Percentiles rank a stretch among this genome's conserved stretches.
Evolutionary conservation across 768 basidiomycete species (phyloP).

Genomic region (Tricholoma matsutake): DNA sequence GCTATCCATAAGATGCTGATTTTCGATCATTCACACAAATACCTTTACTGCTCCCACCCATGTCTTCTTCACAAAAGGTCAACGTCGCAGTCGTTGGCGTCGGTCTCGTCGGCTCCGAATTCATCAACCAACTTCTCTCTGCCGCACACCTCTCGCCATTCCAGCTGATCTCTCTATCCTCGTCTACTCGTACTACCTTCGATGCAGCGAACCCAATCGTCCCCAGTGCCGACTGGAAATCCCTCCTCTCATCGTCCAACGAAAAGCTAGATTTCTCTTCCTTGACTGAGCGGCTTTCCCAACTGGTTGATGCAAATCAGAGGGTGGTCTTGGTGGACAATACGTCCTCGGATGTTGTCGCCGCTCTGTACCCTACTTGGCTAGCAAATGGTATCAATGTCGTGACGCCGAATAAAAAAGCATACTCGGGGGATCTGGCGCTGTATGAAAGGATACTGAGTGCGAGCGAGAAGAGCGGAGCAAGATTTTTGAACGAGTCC

Average conservation of each 20-base stretch:
- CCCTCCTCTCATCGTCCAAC: conserved; percentile 32
- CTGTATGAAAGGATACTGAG: conserved; percentile 69
- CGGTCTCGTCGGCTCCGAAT: conserved; percentile 88
- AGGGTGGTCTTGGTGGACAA: conserved; percentile 83
- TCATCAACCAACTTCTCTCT: conserved; percentile 76
- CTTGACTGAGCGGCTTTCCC: conserved; percentile 44
- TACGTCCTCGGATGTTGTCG: conserved; percentile 82
- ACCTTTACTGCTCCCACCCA: conserved; percentile 10
- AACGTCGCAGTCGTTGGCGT: conserved; percentile 84
- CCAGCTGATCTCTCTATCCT: conserved; percentile 65
- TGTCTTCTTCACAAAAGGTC: conserved; percentile 22
- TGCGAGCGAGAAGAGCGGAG: conserved; percentile 55
- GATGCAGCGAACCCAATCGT: conserved; percentile 41
- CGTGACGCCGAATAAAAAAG: conserved; percentile 98
- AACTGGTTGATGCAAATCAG: conserved; percentile 43
- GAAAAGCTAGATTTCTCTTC: conserved; percentile 48
- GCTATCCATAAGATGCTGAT: not conserved
- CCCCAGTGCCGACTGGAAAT: conserved; percentile 35
- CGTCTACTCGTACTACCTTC: conserved; percentile 61
- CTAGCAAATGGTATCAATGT: conserved; percentile 77
- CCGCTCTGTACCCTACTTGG: conserved; percentile 77
- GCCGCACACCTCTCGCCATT: conserved; percentile 53
- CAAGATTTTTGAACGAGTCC: conserved; percentile 79
- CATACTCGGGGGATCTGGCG: conserved; percentile 67
- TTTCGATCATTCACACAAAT: conserved; percentile 5